Conservation (phyloP, 768 basidiomycete species). For the Chalciporus pseudorubinellus region DNA sequence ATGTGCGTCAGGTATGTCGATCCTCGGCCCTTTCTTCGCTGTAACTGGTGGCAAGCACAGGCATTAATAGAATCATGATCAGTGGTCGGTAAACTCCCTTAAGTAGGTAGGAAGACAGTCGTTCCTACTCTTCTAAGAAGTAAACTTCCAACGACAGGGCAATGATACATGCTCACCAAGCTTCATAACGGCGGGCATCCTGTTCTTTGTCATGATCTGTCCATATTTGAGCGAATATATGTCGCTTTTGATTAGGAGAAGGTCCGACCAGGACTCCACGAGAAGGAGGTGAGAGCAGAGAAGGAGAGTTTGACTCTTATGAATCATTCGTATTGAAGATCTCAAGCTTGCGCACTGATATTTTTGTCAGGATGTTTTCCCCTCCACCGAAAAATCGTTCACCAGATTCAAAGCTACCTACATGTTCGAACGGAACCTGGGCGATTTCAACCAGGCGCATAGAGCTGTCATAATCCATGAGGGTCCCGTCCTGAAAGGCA, state of each 20-base stretch:
- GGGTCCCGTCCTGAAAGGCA: slow-evolving; percentile 59
- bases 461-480: slow-evolving; percentile 87
- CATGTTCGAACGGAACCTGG: slow-evolving; percentile 90
- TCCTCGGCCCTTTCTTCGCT: slow-evolving; percentile 35
- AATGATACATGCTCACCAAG: too few species aligned
- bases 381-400: background rate
- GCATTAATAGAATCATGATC: too few species aligned
- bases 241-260: slow-evolving; percentile 88
- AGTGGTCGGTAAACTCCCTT: too few species aligned
- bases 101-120: too few species aligned
- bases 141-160: too few species aligned
- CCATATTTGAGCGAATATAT: slow-evolving; percentile 91
- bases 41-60: too few species aligned
- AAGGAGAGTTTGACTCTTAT: too few species aligned
- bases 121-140: too few species aligned
- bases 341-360: slow-evolving; percentile 81
- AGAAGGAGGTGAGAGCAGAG: slow-evolving; percentile 93
- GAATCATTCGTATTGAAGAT: slow-evolving; percentile 90
- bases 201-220: slow-evolving; percentile 74
- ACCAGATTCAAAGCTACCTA: slow-evolving; percentile 86
- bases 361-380: slow-evolving; percentile 3
- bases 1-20: slow-evolving; percentile 82
- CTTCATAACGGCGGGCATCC: too few species aligned
- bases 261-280: slow-evolving; percentile 83
- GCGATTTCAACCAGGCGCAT: slow-evolving; percentile 91